Evolutionary conservation across 345 rosid genomes (phyloP).

Genomic region (Carallia brachiata): DNA sequence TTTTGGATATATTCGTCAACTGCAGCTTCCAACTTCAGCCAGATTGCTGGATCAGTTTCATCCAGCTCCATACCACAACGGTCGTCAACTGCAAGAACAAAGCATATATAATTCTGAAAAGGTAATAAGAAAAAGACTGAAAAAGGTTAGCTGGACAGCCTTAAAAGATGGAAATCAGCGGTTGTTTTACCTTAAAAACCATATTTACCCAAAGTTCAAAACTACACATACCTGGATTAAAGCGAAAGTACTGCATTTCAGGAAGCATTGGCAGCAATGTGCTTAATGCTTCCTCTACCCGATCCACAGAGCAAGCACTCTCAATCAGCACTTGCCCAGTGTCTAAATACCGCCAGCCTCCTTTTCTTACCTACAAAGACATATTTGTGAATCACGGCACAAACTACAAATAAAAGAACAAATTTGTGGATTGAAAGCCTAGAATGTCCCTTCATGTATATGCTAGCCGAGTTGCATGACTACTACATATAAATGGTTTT

Average conservation of each 20-base stretch:
- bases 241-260: slow-evolving; percentile 83
- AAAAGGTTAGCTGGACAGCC: neutral
- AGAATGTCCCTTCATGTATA: no score
- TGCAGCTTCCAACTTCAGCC: slow-evolving; percentile 89
- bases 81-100: slow-evolving; percentile 70
- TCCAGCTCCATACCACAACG: slow-evolving; percentile 97
- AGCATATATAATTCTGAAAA: slow-evolving; percentile 10
- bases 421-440: no score
- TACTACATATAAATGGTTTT: neutral
- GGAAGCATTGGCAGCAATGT: slow-evolving; percentile 94
- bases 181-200: slow-evolving; percentile 3
- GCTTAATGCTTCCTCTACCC: slow-evolving; percentile 97
- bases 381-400: slow-evolving; percentile 4
- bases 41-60: slow-evolving; percentile 96
- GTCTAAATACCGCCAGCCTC: slow-evolving; percentile 98
- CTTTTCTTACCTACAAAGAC: slow-evolving; percentile 68
- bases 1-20: slow-evolving; percentile 70
- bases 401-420: neutral
- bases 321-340: slow-evolving; percentile 97
- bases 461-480: neutral
- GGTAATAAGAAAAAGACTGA: neutral
- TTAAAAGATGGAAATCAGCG: slow-evolving; percentile 2
- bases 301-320: slow-evolving; percentile 97
- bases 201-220: slow-evolving; percentile 4
- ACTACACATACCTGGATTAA: slow-evolving; percentile 64